Evolutionary conservation across 768 basidiomycete genomes (phyloP).

Genomic region (Dentipellis sp.): DNA sequence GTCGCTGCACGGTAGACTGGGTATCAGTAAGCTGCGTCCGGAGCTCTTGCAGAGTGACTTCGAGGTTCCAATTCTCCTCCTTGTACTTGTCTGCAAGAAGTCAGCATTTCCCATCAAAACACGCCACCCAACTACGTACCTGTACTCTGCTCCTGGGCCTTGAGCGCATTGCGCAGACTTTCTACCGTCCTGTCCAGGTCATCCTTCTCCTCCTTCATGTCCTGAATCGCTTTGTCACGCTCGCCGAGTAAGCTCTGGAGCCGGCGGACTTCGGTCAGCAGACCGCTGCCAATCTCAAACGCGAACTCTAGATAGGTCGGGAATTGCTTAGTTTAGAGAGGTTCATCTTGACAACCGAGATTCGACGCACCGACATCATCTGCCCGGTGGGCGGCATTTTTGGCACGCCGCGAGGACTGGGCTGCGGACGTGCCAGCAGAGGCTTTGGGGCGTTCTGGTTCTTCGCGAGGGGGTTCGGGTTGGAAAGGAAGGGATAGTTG

Average conservation of each 20-base stretch:
- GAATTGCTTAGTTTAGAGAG: neutral
- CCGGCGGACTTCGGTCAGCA: constrained; percentile 85
- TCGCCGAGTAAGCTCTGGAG: constrained; percentile 87
- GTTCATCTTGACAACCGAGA: neutral
- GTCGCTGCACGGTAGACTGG: constrained; percentile 53
- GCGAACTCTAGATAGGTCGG: constrained; percentile 67
- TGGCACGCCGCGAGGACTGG: constrained; percentile 74
- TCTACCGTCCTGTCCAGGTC: constrained; percentile 78
- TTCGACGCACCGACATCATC: constrained; percentile 72
- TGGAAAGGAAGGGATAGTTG: constrained; percentile 9
- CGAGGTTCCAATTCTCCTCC: constrained; percentile 99
- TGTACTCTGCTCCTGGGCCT: constrained; percentile 71
- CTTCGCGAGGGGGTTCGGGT: constrained; percentile 45
- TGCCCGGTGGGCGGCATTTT: constrained; percentile 85
- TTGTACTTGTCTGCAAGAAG: constrained; percentile 73
- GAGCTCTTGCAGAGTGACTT: constrained; percentile 85
- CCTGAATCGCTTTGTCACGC: constrained; percentile 86
- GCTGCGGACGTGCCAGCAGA: constrained; percentile 64
- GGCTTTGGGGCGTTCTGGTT: constrained; percentile 53
- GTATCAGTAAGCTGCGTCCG: constrained; percentile 59
- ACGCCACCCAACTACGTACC: constrained; percentile 35
- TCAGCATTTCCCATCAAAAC: constrained; percentile 1
- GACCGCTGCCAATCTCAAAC: constrained; percentile 91
- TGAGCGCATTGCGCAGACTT: constrained; percentile 59
- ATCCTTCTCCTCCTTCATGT: constrained; percentile 88